phyloP scores from a whole-genome alignment of 768 basidiomycete genomes.

The Pholiota microspora region DNA sequence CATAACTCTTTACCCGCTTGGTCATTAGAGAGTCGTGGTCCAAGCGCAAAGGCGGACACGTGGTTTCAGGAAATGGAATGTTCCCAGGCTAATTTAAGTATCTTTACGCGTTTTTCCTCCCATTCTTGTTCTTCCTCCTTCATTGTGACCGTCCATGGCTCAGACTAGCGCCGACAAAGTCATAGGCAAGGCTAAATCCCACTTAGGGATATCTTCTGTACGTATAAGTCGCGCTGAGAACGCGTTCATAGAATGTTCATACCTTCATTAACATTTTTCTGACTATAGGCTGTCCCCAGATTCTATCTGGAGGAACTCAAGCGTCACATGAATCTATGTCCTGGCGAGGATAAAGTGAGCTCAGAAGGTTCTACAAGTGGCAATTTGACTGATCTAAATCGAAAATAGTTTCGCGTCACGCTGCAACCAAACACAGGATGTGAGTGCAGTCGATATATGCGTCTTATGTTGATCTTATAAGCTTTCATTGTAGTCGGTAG shows the following conservation, averaged over 20 bases:
- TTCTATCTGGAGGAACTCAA: slow-evolving; percentile 34
- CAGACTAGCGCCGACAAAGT: background rate
- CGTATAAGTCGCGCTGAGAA: background rate
- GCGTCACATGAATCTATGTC: slow-evolving; percentile 29
- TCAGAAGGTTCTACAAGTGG: background rate
- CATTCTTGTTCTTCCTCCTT: background rate
- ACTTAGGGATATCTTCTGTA: slow-evolving; percentile 2
- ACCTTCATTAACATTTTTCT: slow-evolving; percentile 11
- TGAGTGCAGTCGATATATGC: slow-evolving; percentile 24
- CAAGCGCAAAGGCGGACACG: background rate
- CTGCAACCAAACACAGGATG: slow-evolving; percentile 36
- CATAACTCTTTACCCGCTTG: no score
- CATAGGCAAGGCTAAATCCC: background rate
- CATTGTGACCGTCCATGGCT: slow-evolving; percentile 3
- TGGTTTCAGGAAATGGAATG: background rate
- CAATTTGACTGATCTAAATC: background rate
- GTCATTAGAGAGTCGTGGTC: background rate
- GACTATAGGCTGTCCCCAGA: slow-evolving; percentile 27
- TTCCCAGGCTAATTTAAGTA: background rate
- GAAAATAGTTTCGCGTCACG: slow-evolving; percentile 34
- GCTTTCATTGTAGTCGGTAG: slow-evolving; percentile 33
- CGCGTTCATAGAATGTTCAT: background rate
- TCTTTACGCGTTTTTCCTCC: background rate
- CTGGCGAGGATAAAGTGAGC: slow-evolving; percentile 33
- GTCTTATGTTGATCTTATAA: slow-evolving; percentile 6